Evolutionary conservation across 1,284 basidiomycete species (phyloP).

Genomic region (Papiliotrema terrestris): DNA sequence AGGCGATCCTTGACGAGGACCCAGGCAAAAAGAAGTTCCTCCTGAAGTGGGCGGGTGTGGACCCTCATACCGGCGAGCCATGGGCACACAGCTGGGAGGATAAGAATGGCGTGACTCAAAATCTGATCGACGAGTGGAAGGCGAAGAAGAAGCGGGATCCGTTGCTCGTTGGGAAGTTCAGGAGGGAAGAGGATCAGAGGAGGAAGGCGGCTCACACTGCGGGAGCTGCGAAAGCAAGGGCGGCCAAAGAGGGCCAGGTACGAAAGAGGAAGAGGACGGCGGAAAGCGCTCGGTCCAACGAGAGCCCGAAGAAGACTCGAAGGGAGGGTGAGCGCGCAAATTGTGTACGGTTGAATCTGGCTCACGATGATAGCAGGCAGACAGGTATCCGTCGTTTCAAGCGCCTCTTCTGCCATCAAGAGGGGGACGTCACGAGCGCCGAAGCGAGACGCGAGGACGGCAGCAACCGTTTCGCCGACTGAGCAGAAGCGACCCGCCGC

Average conservation of each 20-base stretch:
- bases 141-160: constrained; percentile 17
- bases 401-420: neutral
- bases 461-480: no score
- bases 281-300: neutral
- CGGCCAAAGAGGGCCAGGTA: neutral
- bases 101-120: constrained; percentile 18
- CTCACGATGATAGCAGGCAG: neutral
- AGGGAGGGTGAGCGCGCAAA: neutral
- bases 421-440: no score
- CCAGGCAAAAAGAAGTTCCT: constrained; percentile 18
- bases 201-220: neutral
- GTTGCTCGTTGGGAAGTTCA: constrained; percentile 9
- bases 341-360: no score
- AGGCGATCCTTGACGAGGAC: constrained; percentile 26
- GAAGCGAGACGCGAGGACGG: no score
- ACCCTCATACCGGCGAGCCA: constrained; percentile 23
- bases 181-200: neutral
- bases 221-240: neutral
- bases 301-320: neutral
- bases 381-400: neutral
- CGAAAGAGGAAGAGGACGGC: constrained; percentile 4
- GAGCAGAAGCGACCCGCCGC: no score
- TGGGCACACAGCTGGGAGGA: constrained; percentile 35
- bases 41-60: constrained; percentile 33
- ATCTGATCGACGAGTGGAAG: constrained; percentile 30